Conservation (phyloP, 345 rosid genomes). For the Capsella bursapastoris region DNA sequence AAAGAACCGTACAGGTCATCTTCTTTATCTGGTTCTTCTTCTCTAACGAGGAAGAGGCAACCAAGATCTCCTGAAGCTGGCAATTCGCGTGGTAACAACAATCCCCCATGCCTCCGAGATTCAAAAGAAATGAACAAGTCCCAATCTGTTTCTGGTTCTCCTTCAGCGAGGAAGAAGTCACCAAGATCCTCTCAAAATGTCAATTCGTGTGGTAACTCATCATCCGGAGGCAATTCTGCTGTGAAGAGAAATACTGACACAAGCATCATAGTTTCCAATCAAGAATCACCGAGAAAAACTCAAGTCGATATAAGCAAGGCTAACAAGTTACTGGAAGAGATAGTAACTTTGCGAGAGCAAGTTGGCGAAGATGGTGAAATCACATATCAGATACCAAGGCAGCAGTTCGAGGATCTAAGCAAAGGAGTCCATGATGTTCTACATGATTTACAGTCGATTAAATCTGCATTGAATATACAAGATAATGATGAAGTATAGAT, state of each 20-base stretch:
- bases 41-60: conserved; percentile 25
- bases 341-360: conserved; percentile 21
- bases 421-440: conserved; percentile 39
- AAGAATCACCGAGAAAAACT: conserved; percentile 26
- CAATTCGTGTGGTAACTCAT: conserved; percentile 25
- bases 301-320: conserved; percentile 21
- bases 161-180: conserved; percentile 28
- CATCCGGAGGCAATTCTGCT: conserved; percentile 10
- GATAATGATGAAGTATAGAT: conserved; percentile 25
- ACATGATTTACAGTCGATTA: conserved; percentile 36
- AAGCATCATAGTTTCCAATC: neutral
- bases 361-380: conserved; percentile 38
- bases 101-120: neutral
- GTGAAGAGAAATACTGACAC: conserved; percentile 19
- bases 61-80: conserved; percentile 24
- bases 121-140: conserved; percentile 24
- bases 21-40: conserved; percentile 17
- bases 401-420: conserved; percentile 38
- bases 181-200: conserved; percentile 10
- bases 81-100: conserved; percentile 7
- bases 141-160: neutral
- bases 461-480: conserved; percentile 39
- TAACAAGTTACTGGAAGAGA: conserved; percentile 31
- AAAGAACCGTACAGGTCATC: conserved; percentile 18
- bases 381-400: conserved; percentile 40